Evolutionary conservation across 495 filamentous ascomycete genomes (phyloP).

Genomic region (Penicillium antarcticum): DNA sequence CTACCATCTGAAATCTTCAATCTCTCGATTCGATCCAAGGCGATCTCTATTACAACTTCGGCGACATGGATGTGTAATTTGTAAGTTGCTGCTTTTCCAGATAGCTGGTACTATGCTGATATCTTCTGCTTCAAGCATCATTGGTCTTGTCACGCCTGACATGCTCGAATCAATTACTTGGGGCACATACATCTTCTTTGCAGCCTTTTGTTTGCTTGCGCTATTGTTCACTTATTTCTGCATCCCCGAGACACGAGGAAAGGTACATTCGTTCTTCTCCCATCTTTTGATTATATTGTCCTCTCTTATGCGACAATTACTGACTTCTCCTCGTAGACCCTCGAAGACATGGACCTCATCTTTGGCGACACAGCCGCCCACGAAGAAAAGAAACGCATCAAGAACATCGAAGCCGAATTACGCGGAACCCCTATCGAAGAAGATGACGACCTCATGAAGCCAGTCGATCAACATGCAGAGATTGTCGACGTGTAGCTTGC

Average conservation of each 20-base stretch:
- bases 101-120: background rate
- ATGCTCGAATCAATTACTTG: slow-evolving; percentile 69
- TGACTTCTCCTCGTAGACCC: slow-evolving; percentile 25
- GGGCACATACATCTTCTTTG: slow-evolving; percentile 81
- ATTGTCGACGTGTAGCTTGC: slow-evolving; percentile 1
- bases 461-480: slow-evolving; percentile 24
- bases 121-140: slow-evolving; percentile 40
- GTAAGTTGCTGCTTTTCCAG: slow-evolving; percentile 17
- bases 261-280: slow-evolving; percentile 17
- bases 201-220: slow-evolving; percentile 64
- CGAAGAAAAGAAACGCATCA: slow-evolving; percentile 69
- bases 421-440: slow-evolving; percentile 28
- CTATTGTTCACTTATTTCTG: slow-evolving; percentile 55
- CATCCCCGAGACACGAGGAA: slow-evolving; percentile 60
- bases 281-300: background rate
- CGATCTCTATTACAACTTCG: slow-evolving; percentile 36
- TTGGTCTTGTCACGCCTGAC: slow-evolving; percentile 72
- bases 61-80: slow-evolving; percentile 45
- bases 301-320: background rate
- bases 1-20: slow-evolving; percentile 43
- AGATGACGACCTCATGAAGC: slow-evolving; percentile 26
- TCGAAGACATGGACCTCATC: slow-evolving; percentile 66
- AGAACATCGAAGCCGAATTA: slow-evolving; percentile 69
- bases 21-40: slow-evolving; percentile 36
- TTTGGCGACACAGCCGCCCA: slow-evolving; percentile 70